Evolutionary conservation across 345 rosid genomes (phyloP).

Genomic region (Heritiera fomes): DNA sequence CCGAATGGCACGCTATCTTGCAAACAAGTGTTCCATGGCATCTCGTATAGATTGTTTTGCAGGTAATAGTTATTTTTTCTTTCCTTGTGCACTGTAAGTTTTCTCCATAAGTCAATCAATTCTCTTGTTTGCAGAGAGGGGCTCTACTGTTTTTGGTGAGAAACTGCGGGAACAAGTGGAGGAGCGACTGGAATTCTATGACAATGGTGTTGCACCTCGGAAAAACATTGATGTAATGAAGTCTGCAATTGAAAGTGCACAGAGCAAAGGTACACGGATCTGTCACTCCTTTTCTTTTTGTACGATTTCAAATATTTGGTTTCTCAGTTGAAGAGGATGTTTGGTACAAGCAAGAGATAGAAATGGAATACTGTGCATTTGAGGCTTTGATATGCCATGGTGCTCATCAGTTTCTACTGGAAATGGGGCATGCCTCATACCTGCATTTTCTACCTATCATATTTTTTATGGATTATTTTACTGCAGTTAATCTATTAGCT

Average conservation of each 20-base stretch:
- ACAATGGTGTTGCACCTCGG: slow-evolving; percentile 94
- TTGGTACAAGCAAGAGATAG: not conserved
- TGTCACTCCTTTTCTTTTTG: not conserved
- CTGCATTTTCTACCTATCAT: not conserved
- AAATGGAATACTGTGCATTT: not conserved
- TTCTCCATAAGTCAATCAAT: not conserved
- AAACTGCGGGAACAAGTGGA: slow-evolving; percentile 94
- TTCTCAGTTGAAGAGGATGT: not conserved
- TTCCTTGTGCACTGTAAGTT: not conserved
- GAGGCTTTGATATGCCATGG: not conserved
- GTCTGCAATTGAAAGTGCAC: slow-evolving; percentile 56
- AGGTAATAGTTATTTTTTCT: slow-evolving; percentile 39
- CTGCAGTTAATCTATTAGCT: not conserved
- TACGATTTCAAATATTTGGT: not conserved
- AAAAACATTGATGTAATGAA: slow-evolving; percentile 97
- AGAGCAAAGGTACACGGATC: slow-evolving; percentile 48
- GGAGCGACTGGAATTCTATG: slow-evolving; percentile 86
- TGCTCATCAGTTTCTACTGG: not conserved
- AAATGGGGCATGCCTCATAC: not conserved
- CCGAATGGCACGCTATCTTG: slow-evolving; percentile 92
- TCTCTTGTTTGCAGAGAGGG: slow-evolving; percentile 47
- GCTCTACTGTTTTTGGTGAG: slow-evolving; percentile 71
- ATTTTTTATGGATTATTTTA: not conserved
- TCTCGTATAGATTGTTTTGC: slow-evolving; percentile 92
- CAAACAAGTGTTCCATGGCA: slow-evolving; percentile 95